A percentile compares a stretch with the other conserved stretches of the same genome.
These are phyloP conservation scores for Fusarium kyushuense DNA, from an alignment of 2,329 filamentous ascomycete species.

Conservation along the genomic window DNA sequence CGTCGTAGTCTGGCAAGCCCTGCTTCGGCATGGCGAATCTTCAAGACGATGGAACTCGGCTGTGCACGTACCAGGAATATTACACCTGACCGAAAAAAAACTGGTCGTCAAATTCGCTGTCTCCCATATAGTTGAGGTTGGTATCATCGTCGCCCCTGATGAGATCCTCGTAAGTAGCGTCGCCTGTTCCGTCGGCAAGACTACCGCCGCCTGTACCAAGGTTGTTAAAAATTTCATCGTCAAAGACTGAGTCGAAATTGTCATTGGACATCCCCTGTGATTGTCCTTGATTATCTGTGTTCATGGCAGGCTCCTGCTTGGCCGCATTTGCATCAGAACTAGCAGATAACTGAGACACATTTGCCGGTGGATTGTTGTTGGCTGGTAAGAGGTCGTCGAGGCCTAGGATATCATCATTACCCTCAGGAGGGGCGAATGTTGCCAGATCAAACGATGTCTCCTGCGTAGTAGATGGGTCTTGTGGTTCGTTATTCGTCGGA, in stretches of 20 bases:
- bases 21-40: neutral
- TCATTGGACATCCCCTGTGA: slow-evolving; percentile 38
- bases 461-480: slow-evolving; percentile 42
- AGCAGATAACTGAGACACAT: slow-evolving; percentile 23
- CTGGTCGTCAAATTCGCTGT: slow-evolving; percentile 60
- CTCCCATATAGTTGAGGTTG: slow-evolving; percentile 56
- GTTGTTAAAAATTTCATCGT: slow-evolving; percentile 58
- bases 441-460: slow-evolving; percentile 61
- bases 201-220: slow-evolving; percentile 55
- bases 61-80: neutral
- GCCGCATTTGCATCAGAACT: slow-evolving; percentile 16
- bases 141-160: slow-evolving; percentile 56
- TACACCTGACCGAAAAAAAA: slow-evolving; percentile 57
- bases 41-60: neutral
- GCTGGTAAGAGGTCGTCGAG: slow-evolving; percentile 50
- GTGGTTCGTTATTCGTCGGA: slow-evolving; percentile 53
- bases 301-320: slow-evolving; percentile 26
- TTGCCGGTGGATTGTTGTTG: slow-evolving; percentile 37
- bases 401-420: slow-evolving; percentile 48
- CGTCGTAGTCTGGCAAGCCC: neutral
- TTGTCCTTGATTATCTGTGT: slow-evolving; percentile 14
- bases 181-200: slow-evolving; percentile 51
- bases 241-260: slow-evolving; percentile 52
- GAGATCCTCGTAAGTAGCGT: slow-evolving; percentile 64
- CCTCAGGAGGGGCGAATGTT: slow-evolving; percentile 56